Conservation (phyloP, 352 stramenopile genomes). For the Poterioochromonas sp. region DNA sequence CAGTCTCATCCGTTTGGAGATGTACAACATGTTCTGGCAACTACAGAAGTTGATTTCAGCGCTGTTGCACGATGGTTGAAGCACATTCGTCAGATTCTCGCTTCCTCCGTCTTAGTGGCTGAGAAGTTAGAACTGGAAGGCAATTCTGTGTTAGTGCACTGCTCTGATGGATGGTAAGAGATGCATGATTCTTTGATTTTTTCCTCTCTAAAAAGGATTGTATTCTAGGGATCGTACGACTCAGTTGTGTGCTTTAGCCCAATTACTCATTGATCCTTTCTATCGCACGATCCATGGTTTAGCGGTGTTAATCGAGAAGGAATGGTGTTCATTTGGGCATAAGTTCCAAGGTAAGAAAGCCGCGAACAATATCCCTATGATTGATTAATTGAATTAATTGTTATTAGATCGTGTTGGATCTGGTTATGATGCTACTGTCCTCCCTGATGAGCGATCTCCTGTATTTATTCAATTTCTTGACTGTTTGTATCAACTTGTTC, state of each 20-base stretch:
- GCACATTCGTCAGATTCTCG: neutral
- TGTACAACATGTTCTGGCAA: neutral
- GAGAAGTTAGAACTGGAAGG: neutral
- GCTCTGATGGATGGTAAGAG: constrained; percentile 1
- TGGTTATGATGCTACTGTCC: neutral
- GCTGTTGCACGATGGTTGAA: neutral
- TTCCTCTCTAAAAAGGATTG: too few relatives aligned
- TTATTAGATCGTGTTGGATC: neutral
- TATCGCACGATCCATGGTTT: constrained; percentile 62
- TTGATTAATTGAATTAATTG: too few relatives aligned
- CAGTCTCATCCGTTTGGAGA: neutral
- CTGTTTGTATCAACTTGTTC: constrained; percentile 66
- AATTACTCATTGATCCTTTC: constrained; percentile 69
- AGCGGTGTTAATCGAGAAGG: constrained; percentile 68
- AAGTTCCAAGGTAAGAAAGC: constrained; percentile 45
- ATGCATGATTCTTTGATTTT: neutral
- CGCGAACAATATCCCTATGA: neutral
- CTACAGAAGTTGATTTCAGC: too few relatives aligned
- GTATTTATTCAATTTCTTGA: constrained; percentile 80
- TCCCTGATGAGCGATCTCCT: constrained; percentile 45
- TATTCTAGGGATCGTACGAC: constrained; percentile 62
- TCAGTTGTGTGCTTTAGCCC: constrained; percentile 62
- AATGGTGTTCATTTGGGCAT: constrained; percentile 70
- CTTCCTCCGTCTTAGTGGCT: neutral
- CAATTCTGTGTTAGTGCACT: constrained; percentile 9